Conservation (phyloP, 495 filamentous ascomycete genomes). For the Xylaria flabelliformis region DNA sequence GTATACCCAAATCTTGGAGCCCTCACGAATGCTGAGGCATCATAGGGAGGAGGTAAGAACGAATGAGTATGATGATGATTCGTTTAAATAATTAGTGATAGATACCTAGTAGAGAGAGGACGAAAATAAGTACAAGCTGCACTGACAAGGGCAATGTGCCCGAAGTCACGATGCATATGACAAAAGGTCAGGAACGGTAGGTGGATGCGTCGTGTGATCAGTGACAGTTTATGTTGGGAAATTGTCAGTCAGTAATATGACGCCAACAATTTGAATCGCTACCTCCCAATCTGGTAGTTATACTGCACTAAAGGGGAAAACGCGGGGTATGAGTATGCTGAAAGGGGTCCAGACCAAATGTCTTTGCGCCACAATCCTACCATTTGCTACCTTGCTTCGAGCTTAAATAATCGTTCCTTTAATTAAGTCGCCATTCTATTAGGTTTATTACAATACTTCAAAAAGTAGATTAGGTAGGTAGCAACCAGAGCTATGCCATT, state of each 20-base stretch:
- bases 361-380: neutral
- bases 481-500: neutral
- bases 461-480: neutral
- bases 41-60: neutral
- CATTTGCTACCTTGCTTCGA: neutral
- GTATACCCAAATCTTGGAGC: neutral
- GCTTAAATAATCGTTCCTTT: neutral
- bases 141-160: neutral
- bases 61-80: neutral
- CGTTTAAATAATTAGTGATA: neutral
- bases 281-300: neutral
- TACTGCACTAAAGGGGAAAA: conserved; percentile 6
- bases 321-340: conserved; percentile 9
- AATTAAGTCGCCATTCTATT: neutral
- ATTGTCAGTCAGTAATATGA: neutral
- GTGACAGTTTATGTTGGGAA: neutral
- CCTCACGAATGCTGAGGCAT: neutral
- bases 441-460: conserved; percentile 13
- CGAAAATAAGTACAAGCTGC: neutral
- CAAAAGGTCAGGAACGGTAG: neutral
- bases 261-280: neutral
- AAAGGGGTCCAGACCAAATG: neutral
- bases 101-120: neutral
- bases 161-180: conserved; percentile 11
- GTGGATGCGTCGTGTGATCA: conserved; percentile 13